Conservation (phyloP, 2,329 filamentous ascomycete genomes). For the Fulvia fulva region DNA sequence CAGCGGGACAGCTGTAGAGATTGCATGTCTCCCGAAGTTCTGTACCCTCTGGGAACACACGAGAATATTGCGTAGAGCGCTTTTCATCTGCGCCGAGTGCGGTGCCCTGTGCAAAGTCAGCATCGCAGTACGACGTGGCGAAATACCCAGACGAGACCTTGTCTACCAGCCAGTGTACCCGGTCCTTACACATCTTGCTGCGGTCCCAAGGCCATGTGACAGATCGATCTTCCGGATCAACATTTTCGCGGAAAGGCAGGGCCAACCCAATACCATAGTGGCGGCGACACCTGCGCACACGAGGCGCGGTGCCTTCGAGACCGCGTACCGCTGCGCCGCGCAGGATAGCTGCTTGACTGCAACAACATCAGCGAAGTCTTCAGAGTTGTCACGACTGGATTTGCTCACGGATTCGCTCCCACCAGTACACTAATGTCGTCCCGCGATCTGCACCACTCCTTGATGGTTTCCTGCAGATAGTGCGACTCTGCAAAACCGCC, state of each 20-base stretch:
- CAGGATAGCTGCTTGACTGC: conserved; percentile 15
- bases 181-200: conserved; percentile 1
- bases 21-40: not conserved
- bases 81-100: not conserved
- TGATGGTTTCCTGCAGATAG: conserved; percentile 7
- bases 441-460: conserved; percentile 8
- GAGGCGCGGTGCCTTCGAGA: conserved; percentile 12
- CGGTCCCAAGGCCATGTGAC: not conserved
- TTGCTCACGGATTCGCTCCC: conserved; percentile 10
- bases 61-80: not conserved
- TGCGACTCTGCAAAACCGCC: conserved; percentile 17
- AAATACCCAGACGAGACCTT: not conserved
- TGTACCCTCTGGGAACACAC: not conserved
- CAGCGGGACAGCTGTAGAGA: conserved; percentile 1
- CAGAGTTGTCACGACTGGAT: no score
- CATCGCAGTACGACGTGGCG: not conserved
- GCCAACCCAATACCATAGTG: conserved; percentile 10
- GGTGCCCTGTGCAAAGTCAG: not conserved
- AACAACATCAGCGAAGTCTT: not conserved
- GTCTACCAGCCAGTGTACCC: not conserved
- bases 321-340: conserved; percentile 16
- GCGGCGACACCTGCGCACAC: conserved; percentile 10
- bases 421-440: conserved; percentile 6
- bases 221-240: conserved; percentile 6
- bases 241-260: conserved; percentile 6